phyloP scores from a whole-genome alignment of 768 basidiomycete genomes.

The Mycena leptocephala region DNA sequence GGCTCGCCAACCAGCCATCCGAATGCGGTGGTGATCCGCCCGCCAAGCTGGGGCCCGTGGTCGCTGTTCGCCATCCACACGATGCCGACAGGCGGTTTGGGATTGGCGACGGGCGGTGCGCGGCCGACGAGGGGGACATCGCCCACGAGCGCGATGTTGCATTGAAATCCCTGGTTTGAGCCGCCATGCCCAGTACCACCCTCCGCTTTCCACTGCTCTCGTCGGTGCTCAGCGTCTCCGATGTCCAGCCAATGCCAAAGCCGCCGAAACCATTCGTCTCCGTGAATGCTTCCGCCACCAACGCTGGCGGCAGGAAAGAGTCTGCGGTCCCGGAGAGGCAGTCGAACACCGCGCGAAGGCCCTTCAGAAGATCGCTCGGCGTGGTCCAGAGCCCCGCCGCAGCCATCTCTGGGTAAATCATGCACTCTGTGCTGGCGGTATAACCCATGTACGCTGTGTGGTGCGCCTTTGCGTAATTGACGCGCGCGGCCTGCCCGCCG shows the following conservation, averaged over 20 bases:
- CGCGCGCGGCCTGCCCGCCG: too few relatives aligned
- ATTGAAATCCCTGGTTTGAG: conserved; percentile 14
- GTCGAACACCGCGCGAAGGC: too few relatives aligned
- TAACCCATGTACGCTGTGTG: conserved; percentile 13
- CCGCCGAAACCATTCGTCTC: too few relatives aligned
- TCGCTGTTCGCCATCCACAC: too few relatives aligned
- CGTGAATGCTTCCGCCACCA: too few relatives aligned
- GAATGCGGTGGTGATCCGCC: too few relatives aligned
- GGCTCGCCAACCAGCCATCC: too few relatives aligned
- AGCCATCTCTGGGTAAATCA: conserved; percentile 26
- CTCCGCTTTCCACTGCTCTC: background rate
- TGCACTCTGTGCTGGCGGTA: conserved; percentile 5
- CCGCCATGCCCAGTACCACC: background rate
- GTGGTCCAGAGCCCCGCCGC: conserved; percentile 27
- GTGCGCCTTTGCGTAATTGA: too few relatives aligned
- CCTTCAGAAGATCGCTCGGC: too few relatives aligned
- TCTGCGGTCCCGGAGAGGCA: too few relatives aligned
- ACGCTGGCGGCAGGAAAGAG: too few relatives aligned
- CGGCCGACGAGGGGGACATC: conserved; percentile 14
- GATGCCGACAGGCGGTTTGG: conserved; percentile 19
- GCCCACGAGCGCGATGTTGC: conserved; percentile 8
- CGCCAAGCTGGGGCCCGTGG: too few relatives aligned
- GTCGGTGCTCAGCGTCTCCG: conserved; percentile 1
- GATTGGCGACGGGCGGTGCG: background rate
- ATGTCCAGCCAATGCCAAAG: conserved; percentile 21